Base-by-base conservation (phyloP, 805 yeast genomes). In the Metschnikowia kofuensis region DNA sequence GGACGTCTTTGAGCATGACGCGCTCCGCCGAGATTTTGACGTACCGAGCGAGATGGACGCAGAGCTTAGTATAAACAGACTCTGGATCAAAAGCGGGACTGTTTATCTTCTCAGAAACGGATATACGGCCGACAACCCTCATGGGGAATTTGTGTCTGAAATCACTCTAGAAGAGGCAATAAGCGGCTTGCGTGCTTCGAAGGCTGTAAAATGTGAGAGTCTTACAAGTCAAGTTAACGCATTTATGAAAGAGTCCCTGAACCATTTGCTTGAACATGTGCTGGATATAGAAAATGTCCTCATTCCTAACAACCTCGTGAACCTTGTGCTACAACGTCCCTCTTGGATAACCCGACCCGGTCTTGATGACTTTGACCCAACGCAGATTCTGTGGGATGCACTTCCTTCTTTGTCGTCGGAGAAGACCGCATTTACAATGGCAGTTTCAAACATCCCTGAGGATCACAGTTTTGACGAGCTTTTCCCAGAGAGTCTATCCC, bases 1-100 rank as follows among this genome's bases (percentile, higher is more conserved):
- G 55, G 56, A 53, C 30, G 51, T 55, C 11, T 13, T 45, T 27
- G 53, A 53, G 36, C 55, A 53, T 36, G 56, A 53, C 29, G 54
- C 50, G 9, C 38, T 53, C 12, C 55, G 56, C n/a, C 45, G 56
- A n/a, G 56, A 53, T 38, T 53, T 53, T 26, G 21, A 13, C 12
- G 48, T 45, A 1, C 56, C 56, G 2, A 15, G 14, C 11, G 37
- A 48, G 27, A 48, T 53, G 53, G 53, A 53, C 44, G 37, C 50
- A 12, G 51, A 48, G 39, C 42, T 53, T 13, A 41, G 53, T 34
- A 35, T 42, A 35, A 48, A 53, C 35, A 42, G 56, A 21, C 52
- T 53, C 26, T 53, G 54, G 47, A 35, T 53, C 14, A 42, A 31
- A 5, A 12, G 32, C 6, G 44, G 43, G 13, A 11, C 32, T 9